Evolutionary conservation across 1,139 yeast species (phyloP).

Genomic region (Nakaseomyces bracarensis): DNA sequence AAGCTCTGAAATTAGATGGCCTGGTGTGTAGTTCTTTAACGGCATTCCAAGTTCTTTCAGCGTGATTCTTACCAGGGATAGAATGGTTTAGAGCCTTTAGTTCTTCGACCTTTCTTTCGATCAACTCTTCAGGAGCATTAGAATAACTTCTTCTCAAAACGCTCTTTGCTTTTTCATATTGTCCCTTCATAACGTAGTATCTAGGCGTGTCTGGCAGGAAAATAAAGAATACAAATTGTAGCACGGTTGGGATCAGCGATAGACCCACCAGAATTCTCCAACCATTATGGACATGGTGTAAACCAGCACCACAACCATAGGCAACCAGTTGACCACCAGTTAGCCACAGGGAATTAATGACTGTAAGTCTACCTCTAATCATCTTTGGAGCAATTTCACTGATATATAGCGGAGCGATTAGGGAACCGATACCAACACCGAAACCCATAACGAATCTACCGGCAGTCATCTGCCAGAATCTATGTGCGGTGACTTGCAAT

Average conservation of each 20-base stretch:
- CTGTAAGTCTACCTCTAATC: conserved; percentile 78
- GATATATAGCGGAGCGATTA: conserved; percentile 83
- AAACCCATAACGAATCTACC: conserved; percentile 92
- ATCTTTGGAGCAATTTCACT: conserved; percentile 88
- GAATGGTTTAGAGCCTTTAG: conserved; percentile 49
- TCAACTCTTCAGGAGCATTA: conserved; percentile 47
- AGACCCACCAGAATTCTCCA: conserved; percentile 92
- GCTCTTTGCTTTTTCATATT: conserved; percentile 52
- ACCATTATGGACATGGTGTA: conserved; percentile 64
- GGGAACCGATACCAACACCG: conserved; percentile 91
- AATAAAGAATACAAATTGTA: conserved; percentile 67
- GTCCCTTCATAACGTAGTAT: conserved; percentile 65
- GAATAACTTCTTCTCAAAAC: conserved; percentile 55
- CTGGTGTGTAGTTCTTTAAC: conserved; percentile 60
- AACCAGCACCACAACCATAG: conserved; percentile 88
- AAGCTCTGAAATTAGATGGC: conserved; percentile 81
- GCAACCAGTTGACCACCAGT: conserved; percentile 92
- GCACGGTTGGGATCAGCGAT: conserved; percentile 76
- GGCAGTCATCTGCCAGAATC: conserved; percentile 83
- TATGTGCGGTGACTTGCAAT: conserved; percentile 68
- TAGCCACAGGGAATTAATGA: conserved; percentile 38
- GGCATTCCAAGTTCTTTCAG: conserved; percentile 50
- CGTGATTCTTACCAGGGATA: conserved; percentile 53
- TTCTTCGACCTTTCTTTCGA: conserved; percentile 53
- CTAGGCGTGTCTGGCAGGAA: conserved; percentile 96